Evolutionary conservation across 2,329 filamentous ascomycete species (phyloP).

Genomic region (Albophoma yamanashiensis): DNA sequence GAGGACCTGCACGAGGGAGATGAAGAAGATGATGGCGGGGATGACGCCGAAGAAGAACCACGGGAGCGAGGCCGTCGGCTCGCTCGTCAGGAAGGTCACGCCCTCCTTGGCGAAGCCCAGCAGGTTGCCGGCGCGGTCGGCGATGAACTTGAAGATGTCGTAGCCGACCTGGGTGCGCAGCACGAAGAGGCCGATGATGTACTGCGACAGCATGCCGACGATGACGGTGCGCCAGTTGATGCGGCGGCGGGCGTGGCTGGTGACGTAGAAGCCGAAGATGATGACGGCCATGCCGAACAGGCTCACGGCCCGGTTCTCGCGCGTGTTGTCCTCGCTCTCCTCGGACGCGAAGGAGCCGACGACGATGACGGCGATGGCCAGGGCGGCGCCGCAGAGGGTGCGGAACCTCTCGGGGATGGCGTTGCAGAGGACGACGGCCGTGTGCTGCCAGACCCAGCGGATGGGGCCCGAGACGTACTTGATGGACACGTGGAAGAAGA

Average conservation of each 20-base stretch:
- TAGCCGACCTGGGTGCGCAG: constrained; percentile 70
- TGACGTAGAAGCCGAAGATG: constrained; percentile 54
- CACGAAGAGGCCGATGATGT: constrained; percentile 81
- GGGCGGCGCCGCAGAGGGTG: constrained; percentile 47
- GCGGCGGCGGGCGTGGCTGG: constrained; percentile 55
- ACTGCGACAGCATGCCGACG: constrained; percentile 80
- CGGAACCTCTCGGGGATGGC: constrained; percentile 58
- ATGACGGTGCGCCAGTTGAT: constrained; percentile 74
- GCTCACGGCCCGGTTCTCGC: constrained; percentile 69
- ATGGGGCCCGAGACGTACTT: constrained; percentile 56
- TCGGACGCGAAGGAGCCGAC: constrained; percentile 65
- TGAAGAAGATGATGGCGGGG: constrained; percentile 95
- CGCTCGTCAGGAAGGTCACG: constrained; percentile 53
- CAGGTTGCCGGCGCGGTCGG: constrained; percentile 59
- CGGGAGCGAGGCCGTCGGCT: too few species aligned
- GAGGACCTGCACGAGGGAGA: constrained; percentile 77
- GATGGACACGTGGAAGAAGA: constrained; percentile 65
- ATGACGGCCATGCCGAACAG: constrained; percentile 69
- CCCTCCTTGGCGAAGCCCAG: constrained; percentile 68
- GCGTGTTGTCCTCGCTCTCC: constrained; percentile 65
- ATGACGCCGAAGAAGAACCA: constrained; percentile 72
- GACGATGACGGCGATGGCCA: constrained; percentile 64
- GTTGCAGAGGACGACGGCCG: constrained; percentile 45
- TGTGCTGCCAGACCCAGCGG: constrained; percentile 56
- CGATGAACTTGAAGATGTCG: constrained; percentile 88